Conservation (phyloP, 306 rosid species). For the Trifolium pratense region DNA sequence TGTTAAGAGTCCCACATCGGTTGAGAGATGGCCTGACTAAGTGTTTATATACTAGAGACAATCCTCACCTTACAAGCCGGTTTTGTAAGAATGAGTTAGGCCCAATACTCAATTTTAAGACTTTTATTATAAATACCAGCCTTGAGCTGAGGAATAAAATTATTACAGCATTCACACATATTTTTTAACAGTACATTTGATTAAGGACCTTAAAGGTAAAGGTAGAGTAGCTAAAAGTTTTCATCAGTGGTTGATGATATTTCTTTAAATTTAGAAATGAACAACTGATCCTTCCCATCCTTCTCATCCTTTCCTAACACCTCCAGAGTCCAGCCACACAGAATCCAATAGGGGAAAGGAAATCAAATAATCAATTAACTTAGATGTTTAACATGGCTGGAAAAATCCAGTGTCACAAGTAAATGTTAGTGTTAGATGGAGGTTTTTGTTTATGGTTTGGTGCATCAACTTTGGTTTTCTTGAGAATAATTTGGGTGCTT, state of each 20-base stretch:
- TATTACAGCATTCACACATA: no score
- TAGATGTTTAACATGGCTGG: not conserved
- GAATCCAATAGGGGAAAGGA: not conserved
- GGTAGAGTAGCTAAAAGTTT: not conserved
- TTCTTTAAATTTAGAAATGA: constrained; percentile 25
- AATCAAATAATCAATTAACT: no score
- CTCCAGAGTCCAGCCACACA: not conserved
- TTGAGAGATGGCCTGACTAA: no score
- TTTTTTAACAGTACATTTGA: constrained; percentile 9
- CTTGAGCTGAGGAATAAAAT: no score
- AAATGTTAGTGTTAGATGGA: constrained; percentile 7
- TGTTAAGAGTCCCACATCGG: no score
- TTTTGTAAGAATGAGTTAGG: no score
- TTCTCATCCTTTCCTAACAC: constrained; percentile 1
- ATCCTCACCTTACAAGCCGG: no score
- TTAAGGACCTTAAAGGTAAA: not conserved
- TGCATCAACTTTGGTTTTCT: constrained; percentile 6
- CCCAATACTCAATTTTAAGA: no score
- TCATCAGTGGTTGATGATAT: not conserved
- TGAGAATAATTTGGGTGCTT: constrained; percentile 5
- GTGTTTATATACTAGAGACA: no score
- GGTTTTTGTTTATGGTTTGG: constrained; percentile 17
- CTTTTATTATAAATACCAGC: no score
- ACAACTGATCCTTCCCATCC: not conserved
- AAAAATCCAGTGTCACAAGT: constrained; percentile 21